A percentile compares a stretch with the other conserved stretches of the same genome.
These are phyloP conservation scores for Exophiala sideris DNA, from an alignment of 2,329 filamentous ascomycete genomes.

Conservation along the genomic window DNA sequence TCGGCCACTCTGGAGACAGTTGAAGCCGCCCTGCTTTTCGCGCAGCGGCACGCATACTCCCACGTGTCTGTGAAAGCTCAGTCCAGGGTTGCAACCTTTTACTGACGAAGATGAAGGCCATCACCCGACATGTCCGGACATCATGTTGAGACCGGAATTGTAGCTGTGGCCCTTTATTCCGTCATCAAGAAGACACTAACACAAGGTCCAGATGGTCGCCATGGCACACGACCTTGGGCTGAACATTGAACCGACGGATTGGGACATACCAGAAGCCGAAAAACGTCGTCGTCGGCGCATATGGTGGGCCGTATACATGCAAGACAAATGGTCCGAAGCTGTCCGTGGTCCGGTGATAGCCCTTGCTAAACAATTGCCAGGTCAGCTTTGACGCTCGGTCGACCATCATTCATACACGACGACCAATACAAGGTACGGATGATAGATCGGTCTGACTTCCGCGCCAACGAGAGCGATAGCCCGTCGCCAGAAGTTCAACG, in stretches of 20 bases:
- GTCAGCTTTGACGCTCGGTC: neutral
- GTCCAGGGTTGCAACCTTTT: no score
- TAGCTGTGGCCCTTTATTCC: no score
- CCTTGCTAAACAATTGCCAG: no score
- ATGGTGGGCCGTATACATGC: neutral
- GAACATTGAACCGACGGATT: neutral
- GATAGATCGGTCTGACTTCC: neutral
- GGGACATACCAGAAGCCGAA: neutral
- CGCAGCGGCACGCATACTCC: no score
- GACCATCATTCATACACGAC: neutral
- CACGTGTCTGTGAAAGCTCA: no score
- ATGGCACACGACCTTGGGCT: neutral
- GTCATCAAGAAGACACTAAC: neutral
- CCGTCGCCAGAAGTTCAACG: neutral
- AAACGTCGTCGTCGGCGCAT: neutral
- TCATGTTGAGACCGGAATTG: neutral
- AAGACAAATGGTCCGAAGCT: neutral
- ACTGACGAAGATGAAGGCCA: no score
- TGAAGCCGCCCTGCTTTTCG: no score
- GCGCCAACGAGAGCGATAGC: neutral
- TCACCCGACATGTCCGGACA: neutral
- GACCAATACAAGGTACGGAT: neutral
- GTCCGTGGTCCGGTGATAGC: no score
- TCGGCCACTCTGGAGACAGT: no score
- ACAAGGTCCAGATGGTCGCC: neutral